Base-by-base conservation (phyloP, 805 yeast genomes). In the Wickerhamiella vanderwaltii region DNA sequence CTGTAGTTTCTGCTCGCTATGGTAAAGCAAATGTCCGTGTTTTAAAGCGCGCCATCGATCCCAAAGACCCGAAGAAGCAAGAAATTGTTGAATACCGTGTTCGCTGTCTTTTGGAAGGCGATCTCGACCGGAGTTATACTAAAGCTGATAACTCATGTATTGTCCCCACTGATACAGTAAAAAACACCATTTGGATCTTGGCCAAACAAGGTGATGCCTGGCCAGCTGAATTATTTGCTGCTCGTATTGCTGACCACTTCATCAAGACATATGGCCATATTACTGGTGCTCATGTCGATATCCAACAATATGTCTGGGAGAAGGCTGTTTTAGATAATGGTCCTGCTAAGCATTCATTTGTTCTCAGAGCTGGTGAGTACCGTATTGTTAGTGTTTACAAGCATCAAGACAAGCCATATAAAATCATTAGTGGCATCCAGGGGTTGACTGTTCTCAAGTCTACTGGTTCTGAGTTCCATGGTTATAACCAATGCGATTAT, bases 11-110 rank as follows among this genome's bases (percentile, higher is more conserved):
- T 11, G 52, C 55, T 13, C 51, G 55, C 23, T 87, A 87, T 69
- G 96, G 96, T 50, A 87, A 87, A 61, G 94, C 77, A 61, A 84
- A 85, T 64, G 95, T 87, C 59, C 85, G 87, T 60, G 82, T 87
- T 62, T 71, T 87, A 54, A 87, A 86, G 64, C 94, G 86, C 52
- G 79, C 75, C 63, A 81, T 79, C 56, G 83, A 84, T 64, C 72
- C 81, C 46, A 48, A 65, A 40, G 72, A 85, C 64, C 86, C 88
- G 13, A 65, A 73, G 55, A 66, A 68, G 35, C 96, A 87, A 61
- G 80, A 83, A 46, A 77, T 87, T 30, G 71, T 83, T 62, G 95
- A 87, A 66, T 83, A 93, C 41, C 79, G 85, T 44, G 93, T 82
- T 43, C 69, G 71, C 48, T 78, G 78, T 20, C 66, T 87, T 39